Base-by-base conservation (phyloP, 2,329 filamentous ascomycete genomes). In the Pseudomassariella vexata region DNA sequence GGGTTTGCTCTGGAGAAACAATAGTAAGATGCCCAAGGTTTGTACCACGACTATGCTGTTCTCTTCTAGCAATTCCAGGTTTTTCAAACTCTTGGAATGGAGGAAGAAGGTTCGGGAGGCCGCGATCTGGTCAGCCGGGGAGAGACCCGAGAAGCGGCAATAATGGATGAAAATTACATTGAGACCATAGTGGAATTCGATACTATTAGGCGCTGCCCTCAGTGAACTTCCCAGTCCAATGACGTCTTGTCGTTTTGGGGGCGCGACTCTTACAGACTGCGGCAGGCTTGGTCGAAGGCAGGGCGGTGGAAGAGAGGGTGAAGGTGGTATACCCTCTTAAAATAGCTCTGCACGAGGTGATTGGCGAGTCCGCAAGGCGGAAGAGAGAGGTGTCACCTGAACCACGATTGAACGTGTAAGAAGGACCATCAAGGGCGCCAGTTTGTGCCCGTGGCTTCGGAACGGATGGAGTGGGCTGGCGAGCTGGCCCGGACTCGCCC, bases 1-100 rank as follows among this genome's bases (percentile, higher is more conserved):
- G 9, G 28, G 28, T 9, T 19, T 30, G 19, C 28, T 30, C 28
- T 30, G 28, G 9, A 30, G 28, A 16, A 30, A 30, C 3, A 30
- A 12, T 5, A 21, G 15, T 21, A 30, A 10, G 6, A 30, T 14
- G 8, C 22, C 15, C 28, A 30, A 12, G 19, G 14, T 12, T 12
- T 30, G 28, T 3, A 12, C 19, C 18, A 30, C 10, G 11, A 19
- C 28, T 11, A 30, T 30, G 19, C 24, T 30, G 18, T 30, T 30
- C 5, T 16, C 16, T 5, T 30, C 28, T 14, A 30, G 19, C 19
- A 30, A 14, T 6, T 30, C 28, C 19, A 30, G 19, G 11, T 21
- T 21, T 9, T 22, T 22, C 19, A 30, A 30, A 12, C 19, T 15
- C 12, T 30, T 30, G 11, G 28, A n/a, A 14, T 21, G 22, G 9